Conservation (phyloP, 75 land plant genomes). For the Pinus taeda region DNA sequence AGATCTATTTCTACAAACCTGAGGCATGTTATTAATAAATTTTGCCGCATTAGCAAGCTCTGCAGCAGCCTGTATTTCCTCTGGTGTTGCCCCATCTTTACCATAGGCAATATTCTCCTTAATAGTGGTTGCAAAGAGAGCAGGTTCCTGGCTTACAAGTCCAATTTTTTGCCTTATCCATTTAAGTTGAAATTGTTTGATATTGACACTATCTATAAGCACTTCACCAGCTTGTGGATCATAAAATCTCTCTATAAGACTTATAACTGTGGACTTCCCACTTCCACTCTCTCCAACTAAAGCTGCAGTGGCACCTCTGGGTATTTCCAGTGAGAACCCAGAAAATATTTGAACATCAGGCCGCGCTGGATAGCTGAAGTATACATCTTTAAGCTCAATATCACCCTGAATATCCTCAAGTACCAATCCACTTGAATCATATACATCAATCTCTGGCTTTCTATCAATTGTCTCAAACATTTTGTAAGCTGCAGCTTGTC, state of each 20-base stretch:
- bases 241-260: constrained; percentile 92
- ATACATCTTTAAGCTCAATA: too few relatives aligned
- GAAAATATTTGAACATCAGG: constrained; percentile 7
- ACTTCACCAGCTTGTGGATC: constrained; percentile 90
- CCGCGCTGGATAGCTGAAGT: too few relatives aligned
- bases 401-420: constrained; percentile 34
- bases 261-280: constrained; percentile 96
- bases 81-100: constrained; percentile 80
- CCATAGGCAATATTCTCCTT: constrained; percentile 91
- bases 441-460: constrained; percentile 82
- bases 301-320: constrained; percentile 44
- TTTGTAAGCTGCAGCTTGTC: constrained; percentile 91
- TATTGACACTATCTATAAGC: constrained; percentile 76
- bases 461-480: constrained; percentile 90
- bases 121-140: constrained; percentile 73
- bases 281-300: constrained; percentile 97
- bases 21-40: constrained; percentile 84
- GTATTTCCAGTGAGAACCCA: constrained; percentile 74
- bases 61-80: constrained; percentile 79
- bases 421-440: constrained; percentile 51
- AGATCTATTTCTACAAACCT: constrained; percentile 32
- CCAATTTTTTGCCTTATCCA: constrained; percentile 91
- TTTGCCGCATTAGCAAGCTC: constrained; percentile 91
- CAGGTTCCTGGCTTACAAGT: constrained; percentile 97
- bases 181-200: constrained; percentile 72